Base-by-base conservation (phyloP, 345 rosid genomes). In the Heritiera littoralis region DNA sequence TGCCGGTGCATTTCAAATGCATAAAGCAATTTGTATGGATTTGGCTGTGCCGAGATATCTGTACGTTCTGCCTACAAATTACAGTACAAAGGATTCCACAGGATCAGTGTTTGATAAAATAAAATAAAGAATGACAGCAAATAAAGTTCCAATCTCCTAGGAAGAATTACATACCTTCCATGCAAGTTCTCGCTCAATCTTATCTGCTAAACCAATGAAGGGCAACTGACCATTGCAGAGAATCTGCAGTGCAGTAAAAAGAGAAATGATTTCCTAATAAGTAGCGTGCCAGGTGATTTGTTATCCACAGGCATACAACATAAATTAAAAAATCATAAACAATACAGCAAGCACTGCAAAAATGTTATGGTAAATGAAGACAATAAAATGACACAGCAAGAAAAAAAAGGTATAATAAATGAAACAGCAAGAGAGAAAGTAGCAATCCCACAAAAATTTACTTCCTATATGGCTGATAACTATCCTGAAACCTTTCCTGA, bases 1-100 rank as follows among this genome's bases (percentile, higher is more conserved):
- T 96, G 97, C 79, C 89, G 88, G 80, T 88, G 91, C 94, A 89
- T 90, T 84, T 96, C 99, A 84, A 91, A 96, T 76, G 99, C 93
- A 87, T 94, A 96, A 66, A 96, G 97, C 84, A 96, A 77, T 86
- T 96, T 94, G 84, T 94, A 96, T 3, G 95, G 90, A 80, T 91
- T 96, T 46, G 95, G 97, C 83, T 87, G 90, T 68, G 88, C 83
- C 86, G 87, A 79, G 68, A 96, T 81, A 78, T 90, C 97, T 30
- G 98, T 88, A 74, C 95, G 91, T 35, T 85, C 95, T 0, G 99
- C 99, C 99, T 96, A 74, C 80, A 87, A 63, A 82, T 76, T 83
- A 79, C 54, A 85, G 64, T 23, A 41, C 48, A 76, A 58, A 87
- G 79, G 60, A 63, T 48, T 49, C 20, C 55, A 64, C 59, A 14